Evolutionary conservation across 768 basidiomycete genomes (phyloP).

Genomic region (Phanerochaete carnosa): DNA sequence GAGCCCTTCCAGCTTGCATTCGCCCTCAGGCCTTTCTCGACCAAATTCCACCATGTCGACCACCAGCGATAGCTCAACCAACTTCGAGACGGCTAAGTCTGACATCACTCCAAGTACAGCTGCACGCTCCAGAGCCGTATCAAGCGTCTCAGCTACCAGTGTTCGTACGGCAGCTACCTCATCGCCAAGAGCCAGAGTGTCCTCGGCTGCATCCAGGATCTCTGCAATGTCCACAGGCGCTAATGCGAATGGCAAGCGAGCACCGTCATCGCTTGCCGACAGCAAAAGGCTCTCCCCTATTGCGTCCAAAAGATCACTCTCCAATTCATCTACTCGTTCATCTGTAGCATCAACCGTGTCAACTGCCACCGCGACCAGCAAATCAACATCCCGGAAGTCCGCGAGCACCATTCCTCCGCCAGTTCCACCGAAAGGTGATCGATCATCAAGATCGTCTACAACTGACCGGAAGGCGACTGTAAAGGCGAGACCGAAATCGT

Average conservation of each 20-base stretch:
- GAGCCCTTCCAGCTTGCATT: constrained; percentile 24
- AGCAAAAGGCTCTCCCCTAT: constrained; percentile 10
- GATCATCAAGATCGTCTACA: constrained; percentile 14
- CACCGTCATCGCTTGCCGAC: constrained; percentile 18
- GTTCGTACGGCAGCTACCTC: constrained; percentile 24
- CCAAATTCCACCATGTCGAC: constrained; percentile 21
- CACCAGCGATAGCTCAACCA: constrained; percentile 35
- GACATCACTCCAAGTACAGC: constrained; percentile 32
- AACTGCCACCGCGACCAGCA: constrained; percentile 16
- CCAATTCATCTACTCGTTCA: constrained; percentile 25
- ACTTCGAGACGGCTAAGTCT: constrained; percentile 45
- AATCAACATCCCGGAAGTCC: constrained; percentile 14
- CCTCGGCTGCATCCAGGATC: constrained; percentile 21
- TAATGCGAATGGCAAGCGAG: constrained; percentile 8
- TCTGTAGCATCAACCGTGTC: constrained; percentile 11
- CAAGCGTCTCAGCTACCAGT: constrained; percentile 29
- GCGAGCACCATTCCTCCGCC: constrained; percentile 9
- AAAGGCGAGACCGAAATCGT: not conserved
- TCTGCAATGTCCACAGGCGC: constrained; percentile 8
- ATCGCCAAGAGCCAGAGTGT: constrained; percentile 19
- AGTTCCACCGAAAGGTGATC: constrained; percentile 10
- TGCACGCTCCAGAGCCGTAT: constrained; percentile 26
- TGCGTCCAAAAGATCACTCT: constrained; percentile 21
- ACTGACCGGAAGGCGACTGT: not conserved
- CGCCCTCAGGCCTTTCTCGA: constrained; percentile 22